Evolutionary conservation across 2,329 filamentous ascomycete genomes (phyloP), one percentile per base, ranked within the genome.

Genomic region (Byssoonygena ceratinophila): DNA sequence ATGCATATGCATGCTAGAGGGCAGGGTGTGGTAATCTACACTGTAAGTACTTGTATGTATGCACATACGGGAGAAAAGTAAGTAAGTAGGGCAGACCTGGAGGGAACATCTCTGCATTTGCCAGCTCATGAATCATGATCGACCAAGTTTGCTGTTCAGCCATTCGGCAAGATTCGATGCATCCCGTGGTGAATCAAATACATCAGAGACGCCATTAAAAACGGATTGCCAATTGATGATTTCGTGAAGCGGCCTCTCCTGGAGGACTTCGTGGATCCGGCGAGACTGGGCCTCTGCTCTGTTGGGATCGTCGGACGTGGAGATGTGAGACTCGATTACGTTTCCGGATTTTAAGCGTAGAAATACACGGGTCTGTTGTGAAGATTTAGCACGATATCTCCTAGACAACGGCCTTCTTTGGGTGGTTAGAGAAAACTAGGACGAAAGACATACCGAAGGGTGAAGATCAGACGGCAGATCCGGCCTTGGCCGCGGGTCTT

Each of bases 401-500:
- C n/a, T n/a, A n/a, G n/a, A n/a, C n/a, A n/a, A n/a, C n/a, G n/a
- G n/a, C n/a, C n/a, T n/a, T n/a, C n/a, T n/a, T n/a, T n/a, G n/a
- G n/a, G n/a, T n/a, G n/a, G n/a, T n/a, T n/a, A n/a, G n/a, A n/a
- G n/a, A n/a, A n/a, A n/a, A n/a, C n/a, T n/a, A n/a, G n/a, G n/a
- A n/a, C n/a, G n/a, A n/a, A n/a, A 27, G 9, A 60, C 74, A 64
- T 62, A 77, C 76, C 39, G 69, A 69, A 25, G 66, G 55, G 3
- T 72, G 73, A 2, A 84, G 68, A 20, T 71, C 66, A 11, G 69
- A 63, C 0, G 79, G 76, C 11, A 78, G 55, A 0, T 65, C 60
- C 0, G 80, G 79, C 36, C 80, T 72, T 54, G 76, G 68, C 52
- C 81, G 70, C 52, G 79, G 71, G 68, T 85, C 74, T 39, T 80